Percentiles rank a stretch among this genome's conserved stretches.
phyloP scores from a whole-genome alignment of 1,284 basidiomycete genomes.

The Rhodotorula sp. region DNA sequence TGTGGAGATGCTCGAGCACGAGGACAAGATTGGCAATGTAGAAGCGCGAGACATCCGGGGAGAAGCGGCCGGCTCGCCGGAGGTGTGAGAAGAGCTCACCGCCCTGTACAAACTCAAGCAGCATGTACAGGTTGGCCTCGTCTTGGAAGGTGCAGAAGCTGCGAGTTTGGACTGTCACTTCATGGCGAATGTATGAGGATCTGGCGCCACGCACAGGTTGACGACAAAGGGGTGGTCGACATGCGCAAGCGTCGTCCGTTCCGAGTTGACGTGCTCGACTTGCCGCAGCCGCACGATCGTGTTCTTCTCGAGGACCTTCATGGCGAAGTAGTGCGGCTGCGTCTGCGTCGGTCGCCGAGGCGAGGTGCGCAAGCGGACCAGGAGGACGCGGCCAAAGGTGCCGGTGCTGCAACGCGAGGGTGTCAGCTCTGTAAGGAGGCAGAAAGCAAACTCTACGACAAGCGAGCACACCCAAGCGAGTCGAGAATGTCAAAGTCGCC shows the following conservation, averaged over 20 bases:
- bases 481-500: slow-evolving; percentile 45
- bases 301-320: slow-evolving; percentile 56
- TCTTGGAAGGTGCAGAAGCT: slow-evolving; percentile 73
- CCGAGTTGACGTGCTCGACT: slow-evolving; percentile 59
- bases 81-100: slow-evolving; percentile 93
- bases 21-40: slow-evolving; percentile 97
- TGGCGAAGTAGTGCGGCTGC: slow-evolving; percentile 43
- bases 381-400: slow-evolving; percentile 44
- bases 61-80: slow-evolving; percentile 69
- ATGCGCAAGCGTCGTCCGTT: slow-evolving; percentile 54
- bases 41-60: slow-evolving; percentile 86
- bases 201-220: slow-evolving; percentile 52
- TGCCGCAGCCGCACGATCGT: slow-evolving; percentile 57
- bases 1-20: slow-evolving; percentile 85
- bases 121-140: slow-evolving; percentile 68
- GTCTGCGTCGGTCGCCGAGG: slow-evolving; percentile 19
- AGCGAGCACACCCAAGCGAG: slow-evolving; percentile 38
- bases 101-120: slow-evolving; percentile 94
- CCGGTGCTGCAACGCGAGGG: slow-evolving; percentile 35
- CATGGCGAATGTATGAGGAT: neutral
- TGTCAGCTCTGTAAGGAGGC: no score
- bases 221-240: slow-evolving; percentile 59
- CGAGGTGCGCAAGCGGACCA: slow-evolving; percentile 33
- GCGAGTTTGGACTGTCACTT: slow-evolving; percentile 1
- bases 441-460: neutral